These are phyloP conservation scores for Pseudozyma flocculosa DNA, from an alignment of 1,284 basidiomycete species.

Conservation along the genomic window DNA sequence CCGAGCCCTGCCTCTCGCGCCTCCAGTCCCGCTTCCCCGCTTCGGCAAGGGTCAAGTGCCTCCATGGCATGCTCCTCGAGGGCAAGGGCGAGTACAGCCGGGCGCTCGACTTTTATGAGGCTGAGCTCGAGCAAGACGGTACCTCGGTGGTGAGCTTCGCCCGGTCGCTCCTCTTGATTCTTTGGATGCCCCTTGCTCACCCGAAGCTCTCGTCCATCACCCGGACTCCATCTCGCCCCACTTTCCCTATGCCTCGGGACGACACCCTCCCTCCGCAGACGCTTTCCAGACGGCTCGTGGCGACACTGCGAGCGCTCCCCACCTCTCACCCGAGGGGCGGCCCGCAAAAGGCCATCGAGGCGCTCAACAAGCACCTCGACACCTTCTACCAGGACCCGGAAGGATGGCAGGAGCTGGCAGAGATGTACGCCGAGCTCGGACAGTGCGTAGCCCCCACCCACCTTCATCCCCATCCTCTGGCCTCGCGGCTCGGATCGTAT, in stretches of 20 bases:
- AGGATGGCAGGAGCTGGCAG: slow-evolving; percentile 89
- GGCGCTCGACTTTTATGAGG: slow-evolving; percentile 71
- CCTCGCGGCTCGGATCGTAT: slow-evolving; percentile 6
- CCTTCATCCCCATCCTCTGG: background rate
- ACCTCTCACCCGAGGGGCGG: slow-evolving; percentile 9
- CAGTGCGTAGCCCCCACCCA: slow-evolving; percentile 64
- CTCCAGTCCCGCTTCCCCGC: slow-evolving; percentile 73
- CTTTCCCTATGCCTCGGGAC: slow-evolving; percentile 2
- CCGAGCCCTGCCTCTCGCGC: slow-evolving; percentile 72
- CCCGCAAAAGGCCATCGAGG: slow-evolving; percentile 67
- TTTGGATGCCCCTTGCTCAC: background rate
- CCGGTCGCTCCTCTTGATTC: no score
- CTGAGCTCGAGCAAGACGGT: slow-evolving; percentile 69
- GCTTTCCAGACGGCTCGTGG: slow-evolving; percentile 79
- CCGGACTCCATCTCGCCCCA: no score
- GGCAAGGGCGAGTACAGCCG: slow-evolving; percentile 62
- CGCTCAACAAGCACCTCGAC: slow-evolving; percentile 79
- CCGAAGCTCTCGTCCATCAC: no score
- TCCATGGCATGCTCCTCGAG: slow-evolving; percentile 85
- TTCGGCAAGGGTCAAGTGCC: slow-evolving; percentile 77
- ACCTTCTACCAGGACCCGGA: slow-evolving; percentile 90
- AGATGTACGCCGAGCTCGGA: slow-evolving; percentile 76
- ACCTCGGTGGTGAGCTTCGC: slow-evolving; percentile 70
- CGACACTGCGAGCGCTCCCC: slow-evolving; percentile 61
- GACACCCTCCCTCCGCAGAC: slow-evolving; percentile 62